Evolutionary conservation across 345 rosid genomes (phyloP).

Genomic region (Geranium brycei): DNA sequence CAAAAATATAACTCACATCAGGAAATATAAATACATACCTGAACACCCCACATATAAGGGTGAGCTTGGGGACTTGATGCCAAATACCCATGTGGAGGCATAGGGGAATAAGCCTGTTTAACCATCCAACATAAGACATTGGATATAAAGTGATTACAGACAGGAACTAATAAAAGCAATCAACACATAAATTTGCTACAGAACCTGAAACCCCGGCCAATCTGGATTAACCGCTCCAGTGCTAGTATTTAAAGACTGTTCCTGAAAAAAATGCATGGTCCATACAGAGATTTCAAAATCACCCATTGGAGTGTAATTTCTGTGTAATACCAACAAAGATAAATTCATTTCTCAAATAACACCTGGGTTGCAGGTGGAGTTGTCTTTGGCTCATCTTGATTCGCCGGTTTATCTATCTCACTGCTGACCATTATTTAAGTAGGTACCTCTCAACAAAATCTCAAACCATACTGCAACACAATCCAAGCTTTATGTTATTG

Average conservation of each 20-base stretch:
- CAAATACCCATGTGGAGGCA: conserved; percentile 90
- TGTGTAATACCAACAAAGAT: conserved; percentile 8
- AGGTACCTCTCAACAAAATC: conserved; percentile 13
- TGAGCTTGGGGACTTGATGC: conserved; percentile 97
- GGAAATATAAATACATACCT: conserved; percentile 34
- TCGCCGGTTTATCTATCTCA: conserved; percentile 49
- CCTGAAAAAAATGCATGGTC: conserved; percentile 30
- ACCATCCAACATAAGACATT: conserved; percentile 11
- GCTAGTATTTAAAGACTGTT: conserved; percentile 45
- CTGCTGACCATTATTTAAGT: conserved; percentile 47
- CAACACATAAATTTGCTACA: conserved; percentile 6
- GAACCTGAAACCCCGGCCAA: conserved; percentile 96
- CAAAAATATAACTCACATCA: neutral
- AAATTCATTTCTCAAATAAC: neutral
- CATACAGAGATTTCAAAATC: neutral
- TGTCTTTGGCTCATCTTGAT: conserved; percentile 55
- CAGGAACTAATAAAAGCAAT: neutral
- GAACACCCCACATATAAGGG: conserved; percentile 99
- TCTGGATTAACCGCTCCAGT: conserved; percentile 63
- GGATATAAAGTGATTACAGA: conserved; percentile 10
- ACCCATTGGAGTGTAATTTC: conserved; percentile 3
- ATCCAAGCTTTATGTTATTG: neutral
- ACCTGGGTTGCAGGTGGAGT: conserved; percentile 60
- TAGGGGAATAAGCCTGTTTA: conserved; percentile 74
- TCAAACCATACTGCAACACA: conserved; percentile 36